A percentile compares a stretch with the other conserved stretches of the same genome.
phyloP scores from a whole-genome alignment of 1,139 yeast genomes.

The Suhomyces ambrosiae region DNA sequence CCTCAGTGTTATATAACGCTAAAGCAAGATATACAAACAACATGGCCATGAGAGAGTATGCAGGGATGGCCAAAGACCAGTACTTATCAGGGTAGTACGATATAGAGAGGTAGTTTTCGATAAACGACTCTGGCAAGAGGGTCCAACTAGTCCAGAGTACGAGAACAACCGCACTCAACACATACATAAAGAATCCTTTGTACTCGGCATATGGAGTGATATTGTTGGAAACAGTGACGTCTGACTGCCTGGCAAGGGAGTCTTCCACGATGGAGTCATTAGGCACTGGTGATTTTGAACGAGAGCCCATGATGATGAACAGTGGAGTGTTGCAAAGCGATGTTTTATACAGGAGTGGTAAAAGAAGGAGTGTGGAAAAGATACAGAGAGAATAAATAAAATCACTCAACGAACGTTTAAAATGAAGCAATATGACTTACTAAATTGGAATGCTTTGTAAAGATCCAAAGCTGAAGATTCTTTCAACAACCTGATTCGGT shows the following conservation, averaged over 20 bases:
- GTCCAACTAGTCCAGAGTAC: conserved; percentile 70
- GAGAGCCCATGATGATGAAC: conserved; percentile 1
- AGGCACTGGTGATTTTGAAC: conserved; percentile 45
- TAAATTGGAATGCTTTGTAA: not conserved
- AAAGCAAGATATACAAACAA: conserved; percentile 69
- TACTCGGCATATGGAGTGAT: conserved; percentile 75
- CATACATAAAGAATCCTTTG: conserved; percentile 78
- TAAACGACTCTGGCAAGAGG: conserved; percentile 56
- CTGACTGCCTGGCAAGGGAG: conserved; percentile 71
- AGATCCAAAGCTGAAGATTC: no score
- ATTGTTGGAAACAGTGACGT: conserved; percentile 70
- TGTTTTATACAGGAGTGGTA: no score
- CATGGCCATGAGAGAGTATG: conserved; percentile 69
- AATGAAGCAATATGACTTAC: not conserved
- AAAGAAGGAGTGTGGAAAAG: not conserved
- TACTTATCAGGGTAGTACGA: conserved; percentile 81
- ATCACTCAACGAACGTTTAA: no score
- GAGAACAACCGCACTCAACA: conserved; percentile 55
- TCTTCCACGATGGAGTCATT: conserved; percentile 47
- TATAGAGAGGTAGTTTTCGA: conserved; percentile 53
- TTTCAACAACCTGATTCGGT: no score
- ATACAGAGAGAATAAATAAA: no score
- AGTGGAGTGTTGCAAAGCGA: not conserved
- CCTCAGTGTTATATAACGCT: conserved; percentile 72
- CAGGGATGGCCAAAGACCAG: conserved; percentile 83